Conservation (phyloP, 345 rosid genomes). For the Dipteronia dyeriana region DNA sequence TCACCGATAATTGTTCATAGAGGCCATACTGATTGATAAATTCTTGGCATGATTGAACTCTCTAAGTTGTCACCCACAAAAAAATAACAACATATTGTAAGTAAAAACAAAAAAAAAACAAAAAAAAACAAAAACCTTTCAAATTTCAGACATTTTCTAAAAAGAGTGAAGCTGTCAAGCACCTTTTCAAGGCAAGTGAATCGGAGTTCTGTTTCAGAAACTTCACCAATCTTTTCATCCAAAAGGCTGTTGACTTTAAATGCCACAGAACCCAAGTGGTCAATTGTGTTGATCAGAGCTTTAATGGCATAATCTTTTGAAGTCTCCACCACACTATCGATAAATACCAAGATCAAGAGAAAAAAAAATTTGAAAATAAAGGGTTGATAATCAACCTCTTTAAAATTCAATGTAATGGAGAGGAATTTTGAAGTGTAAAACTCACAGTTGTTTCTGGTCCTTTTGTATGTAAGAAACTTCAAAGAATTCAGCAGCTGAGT, state of each 20-base stretch:
- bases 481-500: constrained; percentile 85
- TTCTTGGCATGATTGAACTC: constrained; percentile 53
- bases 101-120: not conserved
- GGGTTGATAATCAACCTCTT: not conserved
- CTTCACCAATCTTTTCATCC: constrained; percentile 50
- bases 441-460: constrained; percentile 69
- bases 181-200: constrained; percentile 72
- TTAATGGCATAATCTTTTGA: constrained; percentile 72
- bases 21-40: constrained; percentile 48
- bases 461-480: constrained; percentile 62
- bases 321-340: constrained; percentile 55
- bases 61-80: constrained; percentile 37
- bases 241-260: constrained; percentile 55
- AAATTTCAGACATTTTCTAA: no score
- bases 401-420: not conserved
- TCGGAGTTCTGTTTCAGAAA: constrained; percentile 50
- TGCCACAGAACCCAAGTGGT: constrained; percentile 88
- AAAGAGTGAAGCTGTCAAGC: not conserved
- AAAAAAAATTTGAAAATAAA: not conserved
- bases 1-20: constrained; percentile 49
- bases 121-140: not conserved
- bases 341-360: not conserved
- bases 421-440: not conserved
- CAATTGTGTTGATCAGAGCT: constrained; percentile 76
- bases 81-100: no score